Percentiles rank a stretch among this genome's conserved stretches.
Evolutionary conservation across 192 early-diverging fungal species (phyloP).

Genomic region (Lunasporangiospora selenospora): DNA sequence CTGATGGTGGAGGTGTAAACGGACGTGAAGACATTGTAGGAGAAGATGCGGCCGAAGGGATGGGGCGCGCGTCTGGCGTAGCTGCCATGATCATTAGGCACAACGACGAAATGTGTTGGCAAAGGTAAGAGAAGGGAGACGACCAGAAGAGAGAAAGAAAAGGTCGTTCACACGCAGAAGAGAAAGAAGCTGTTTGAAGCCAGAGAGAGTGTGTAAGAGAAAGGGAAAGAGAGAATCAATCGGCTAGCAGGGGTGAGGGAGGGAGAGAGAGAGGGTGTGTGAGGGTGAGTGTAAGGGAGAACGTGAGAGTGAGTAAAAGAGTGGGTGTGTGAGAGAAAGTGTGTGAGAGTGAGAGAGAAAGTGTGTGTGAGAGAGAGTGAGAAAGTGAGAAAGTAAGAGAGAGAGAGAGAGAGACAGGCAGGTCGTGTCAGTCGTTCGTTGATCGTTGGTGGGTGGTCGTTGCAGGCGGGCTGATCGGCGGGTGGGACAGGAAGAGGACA

Average conservation of each 20-base stretch:
- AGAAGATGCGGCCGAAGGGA: constrained; percentile 9
- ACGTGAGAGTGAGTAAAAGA: not conserved
- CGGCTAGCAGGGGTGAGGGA: constrained; percentile 13
- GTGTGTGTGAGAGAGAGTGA: not conserved
- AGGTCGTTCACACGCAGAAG: not conserved
- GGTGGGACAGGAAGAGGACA: too few species aligned
- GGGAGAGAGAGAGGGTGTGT: not conserved
- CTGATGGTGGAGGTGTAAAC: constrained; percentile 31
- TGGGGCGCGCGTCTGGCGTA: not conserved
- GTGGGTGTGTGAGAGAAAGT: not conserved
- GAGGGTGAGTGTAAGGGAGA: not conserved
- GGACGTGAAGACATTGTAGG: constrained; percentile 17
- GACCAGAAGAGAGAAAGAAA: not conserved
- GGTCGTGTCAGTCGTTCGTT: not conserved
- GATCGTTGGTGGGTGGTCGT: too few species aligned
- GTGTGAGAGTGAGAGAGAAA: not conserved
- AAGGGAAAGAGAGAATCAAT: constrained; percentile 2
- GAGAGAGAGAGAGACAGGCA: not conserved
- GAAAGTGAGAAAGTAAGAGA: constrained; percentile 12
- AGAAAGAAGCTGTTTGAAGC: not conserved
- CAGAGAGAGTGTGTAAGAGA: not conserved
- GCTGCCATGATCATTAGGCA: not conserved
- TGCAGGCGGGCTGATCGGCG: too few species aligned
- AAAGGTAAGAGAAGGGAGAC: not conserved
- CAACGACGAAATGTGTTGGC: constrained; percentile 8